Evolutionary conservation across 257 asterid genomes (phyloP).

Genomic region (Capsicum pubescens): DNA sequence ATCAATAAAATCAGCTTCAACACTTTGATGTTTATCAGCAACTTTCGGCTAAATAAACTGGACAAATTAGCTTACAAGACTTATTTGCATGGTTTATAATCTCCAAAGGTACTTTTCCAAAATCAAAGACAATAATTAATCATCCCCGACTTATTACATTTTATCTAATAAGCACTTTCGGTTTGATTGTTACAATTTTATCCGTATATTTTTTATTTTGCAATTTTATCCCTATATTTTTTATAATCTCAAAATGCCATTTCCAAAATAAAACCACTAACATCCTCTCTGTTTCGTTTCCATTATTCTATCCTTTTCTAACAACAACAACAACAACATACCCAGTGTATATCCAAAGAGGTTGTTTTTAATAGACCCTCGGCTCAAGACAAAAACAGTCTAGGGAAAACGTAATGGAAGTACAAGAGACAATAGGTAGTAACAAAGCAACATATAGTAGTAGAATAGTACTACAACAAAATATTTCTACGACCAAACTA

Average conservation of each 20-base stretch:
- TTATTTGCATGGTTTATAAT: background rate
- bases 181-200: background rate
- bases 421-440: too few relatives aligned
- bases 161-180: background rate
- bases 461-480: too few relatives aligned
- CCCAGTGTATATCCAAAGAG: too few relatives aligned
- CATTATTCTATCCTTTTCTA: background rate
- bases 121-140: background rate
- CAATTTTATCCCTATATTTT: too few relatives aligned
- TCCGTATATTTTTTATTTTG: background rate
- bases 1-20: background rate
- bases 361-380: too few relatives aligned
- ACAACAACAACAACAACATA: too few relatives aligned
- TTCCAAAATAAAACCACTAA: background rate
- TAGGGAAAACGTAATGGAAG: too few relatives aligned
- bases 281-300: background rate
- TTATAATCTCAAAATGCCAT: background rate
- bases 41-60: background rate
- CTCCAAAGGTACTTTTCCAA: background rate
- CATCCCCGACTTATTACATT: background rate
- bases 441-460: too few relatives aligned
- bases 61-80: background rate
- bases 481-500: too few relatives aligned
- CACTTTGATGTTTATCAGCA: background rate
- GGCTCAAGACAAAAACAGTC: too few relatives aligned